Evolutionary conservation across 176 grass and related monocot genomes (phyloP).

Genomic region (Tuctoria greenei): DNA sequence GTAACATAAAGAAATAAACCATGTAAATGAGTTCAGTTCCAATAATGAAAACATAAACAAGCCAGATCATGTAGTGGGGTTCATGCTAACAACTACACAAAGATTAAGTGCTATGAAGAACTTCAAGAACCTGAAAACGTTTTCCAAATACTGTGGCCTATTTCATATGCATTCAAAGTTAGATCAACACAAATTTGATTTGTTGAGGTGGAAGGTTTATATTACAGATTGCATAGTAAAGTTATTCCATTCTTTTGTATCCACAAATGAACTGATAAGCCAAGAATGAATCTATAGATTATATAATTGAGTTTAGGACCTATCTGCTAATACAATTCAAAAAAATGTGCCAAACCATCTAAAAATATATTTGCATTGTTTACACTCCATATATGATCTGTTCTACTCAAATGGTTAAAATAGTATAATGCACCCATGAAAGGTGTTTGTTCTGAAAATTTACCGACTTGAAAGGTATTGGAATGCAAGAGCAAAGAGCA

Average conservation of each 20-base stretch:
- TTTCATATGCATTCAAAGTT: not conserved
- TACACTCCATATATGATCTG: constrained; percentile 2
- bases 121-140: not conserved
- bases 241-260: not conserved
- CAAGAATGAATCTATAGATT: not conserved
- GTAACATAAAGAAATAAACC: not conserved
- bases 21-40: not conserved
- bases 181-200: not conserved
- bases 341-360: not conserved
- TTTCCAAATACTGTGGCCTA: not conserved
- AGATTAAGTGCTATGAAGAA: not conserved
- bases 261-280: not conserved
- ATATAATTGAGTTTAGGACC: not conserved
- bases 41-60: not conserved
- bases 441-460: constrained; percentile 19
- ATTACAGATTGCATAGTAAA: not conserved
- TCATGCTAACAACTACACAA: not conserved
- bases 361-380: not conserved
- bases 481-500: not conserved
- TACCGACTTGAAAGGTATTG: not conserved
- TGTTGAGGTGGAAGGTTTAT: not conserved
- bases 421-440: not conserved
- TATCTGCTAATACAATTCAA: not conserved
- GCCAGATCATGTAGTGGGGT: not conserved
- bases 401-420: not conserved